Conservation (phyloP, 192 early-diverging fungal species). For the Geranomyces michiganensis region DNA sequence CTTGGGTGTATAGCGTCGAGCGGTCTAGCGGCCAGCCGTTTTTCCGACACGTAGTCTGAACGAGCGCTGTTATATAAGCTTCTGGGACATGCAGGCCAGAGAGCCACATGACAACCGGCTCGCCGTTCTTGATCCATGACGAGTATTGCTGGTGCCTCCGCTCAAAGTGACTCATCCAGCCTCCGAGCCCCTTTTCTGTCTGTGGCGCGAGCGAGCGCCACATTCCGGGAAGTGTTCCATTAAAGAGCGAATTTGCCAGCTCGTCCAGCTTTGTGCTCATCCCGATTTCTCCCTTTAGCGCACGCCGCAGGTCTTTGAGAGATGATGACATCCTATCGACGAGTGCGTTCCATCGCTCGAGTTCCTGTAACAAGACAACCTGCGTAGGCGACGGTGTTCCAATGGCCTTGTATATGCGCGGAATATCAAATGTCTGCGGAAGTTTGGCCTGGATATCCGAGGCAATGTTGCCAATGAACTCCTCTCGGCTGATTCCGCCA, state of each 20-base stretch:
- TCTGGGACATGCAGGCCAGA: conserved; percentile 66
- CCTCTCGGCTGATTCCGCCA: conserved; percentile 66
- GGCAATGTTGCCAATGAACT: conserved; percentile 64
- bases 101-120: conserved; percentile 66
- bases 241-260: conserved; percentile 58
- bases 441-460: conserved; percentile 61
- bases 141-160: conserved; percentile 58
- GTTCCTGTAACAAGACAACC: conserved; percentile 62
- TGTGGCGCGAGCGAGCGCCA: conserved; percentile 61
- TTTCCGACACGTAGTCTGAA: conserved; percentile 64
- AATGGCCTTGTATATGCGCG: conserved; percentile 58
- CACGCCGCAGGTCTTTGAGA: conserved; percentile 54
- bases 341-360: conserved; percentile 66
- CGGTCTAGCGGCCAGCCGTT: conserved; percentile 66
- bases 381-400: conserved; percentile 61
- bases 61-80: conserved; percentile 63
- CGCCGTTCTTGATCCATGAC: conserved; percentile 65
- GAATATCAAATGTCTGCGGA: conserved; percentile 57
- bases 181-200: conserved; percentile 62
- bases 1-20: conserved; percentile 65
- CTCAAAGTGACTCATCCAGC: conserved; percentile 66
- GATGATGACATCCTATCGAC: conserved; percentile 58
- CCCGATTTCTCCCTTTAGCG: conserved; percentile 67
- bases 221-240: conserved; percentile 57
- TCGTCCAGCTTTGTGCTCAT: conserved; percentile 66